Percentiles rank a stretch among this genome's conserved stretches.
Conservation (phyloP, 2,329 filamentous ascomycete species). For the Dichotomopilus funicola region DNA sequence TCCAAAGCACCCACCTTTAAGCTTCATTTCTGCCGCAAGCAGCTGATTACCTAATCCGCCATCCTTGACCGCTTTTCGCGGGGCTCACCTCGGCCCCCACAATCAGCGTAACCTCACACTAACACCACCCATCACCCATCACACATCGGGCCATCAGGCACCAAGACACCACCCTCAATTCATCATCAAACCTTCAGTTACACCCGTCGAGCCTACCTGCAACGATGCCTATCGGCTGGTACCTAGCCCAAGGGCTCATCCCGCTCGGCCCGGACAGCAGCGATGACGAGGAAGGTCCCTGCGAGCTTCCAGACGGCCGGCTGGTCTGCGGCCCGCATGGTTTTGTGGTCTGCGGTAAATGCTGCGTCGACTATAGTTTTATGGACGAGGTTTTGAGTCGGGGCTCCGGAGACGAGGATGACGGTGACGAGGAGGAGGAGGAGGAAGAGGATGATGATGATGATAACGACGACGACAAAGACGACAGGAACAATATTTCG, state of each 20-base stretch:
- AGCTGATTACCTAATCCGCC: too few species aligned
- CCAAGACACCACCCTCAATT: too few species aligned
- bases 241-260: constrained; percentile 25
- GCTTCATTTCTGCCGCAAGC: too few species aligned
- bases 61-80: too few species aligned
- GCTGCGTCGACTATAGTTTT: constrained; percentile 33
- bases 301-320: constrained; percentile 31
- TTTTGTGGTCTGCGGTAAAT: constrained; percentile 28
- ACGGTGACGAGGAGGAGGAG: constrained; percentile 18
- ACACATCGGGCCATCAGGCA: too few species aligned
- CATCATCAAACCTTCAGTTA: not conserved
- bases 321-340: constrained; percentile 32
- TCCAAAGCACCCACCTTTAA: too few species aligned
- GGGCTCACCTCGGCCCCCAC: too few species aligned
- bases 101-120: too few species aligned
- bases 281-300: constrained; percentile 31
- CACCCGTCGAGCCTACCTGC: not conserved
- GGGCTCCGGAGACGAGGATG: constrained; percentile 22
- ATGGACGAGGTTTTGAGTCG: constrained; percentile 4
- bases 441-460: not conserved
- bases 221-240: constrained; percentile 26
- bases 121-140: too few species aligned
- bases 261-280: constrained; percentile 24
- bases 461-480: constrained; percentile 10
- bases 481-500: too few species aligned